Base-by-base conservation (phyloP, 495 filamentous ascomycete genomes). In the Hyaloscypha finlandica region DNA sequence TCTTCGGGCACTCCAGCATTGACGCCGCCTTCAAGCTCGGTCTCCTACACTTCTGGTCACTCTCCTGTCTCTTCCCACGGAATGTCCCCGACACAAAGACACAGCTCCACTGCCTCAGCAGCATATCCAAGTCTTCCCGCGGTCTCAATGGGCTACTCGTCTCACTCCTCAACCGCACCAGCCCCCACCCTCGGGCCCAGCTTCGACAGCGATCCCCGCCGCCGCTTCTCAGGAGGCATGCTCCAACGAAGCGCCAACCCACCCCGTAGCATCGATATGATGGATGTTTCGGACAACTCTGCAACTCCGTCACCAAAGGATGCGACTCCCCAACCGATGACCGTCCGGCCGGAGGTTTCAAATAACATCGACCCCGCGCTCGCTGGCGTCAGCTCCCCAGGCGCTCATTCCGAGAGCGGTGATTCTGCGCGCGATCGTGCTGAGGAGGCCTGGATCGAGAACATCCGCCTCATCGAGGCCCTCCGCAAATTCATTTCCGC, bases 81-180 rank as follows among this genome's bases (percentile, higher is more conserved):
- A 70, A 84, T 92, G 75, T 92, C 84, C 66, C 90, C 85, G 29
- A 83, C 82, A 32, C 87, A 85, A 65, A 87, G 85, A 59, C 86
- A 86, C 70, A 85, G 84, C 70, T 85, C 87, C 8, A 80, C 83
- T 19, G 76, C 81, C 19, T 83, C 81, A 29, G 82, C 82, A 33
- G 87, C 92, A 81, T 99, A 99, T 77, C 95, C 95, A 6, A 91
- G 83, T 65, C 87, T 99, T 57, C 90, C 93, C 54, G 85, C 93
- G 57, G 82, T 92, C 60, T 88, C 85, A 48, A 81, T 89, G 69
- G 85, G 84, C 32, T 92, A 92, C 73, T 79, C 86, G 4, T 77
- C 85, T 59, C 78, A 86, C 12, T 86, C 90, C 4, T 85, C 85
- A 19, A 88, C 90, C 25, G 88, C 91, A 4, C 88, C 90, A 4